Evolutionary conservation across 345 rosid species (phyloP).

Genomic region (Eucalyptus leucophloia): DNA sequence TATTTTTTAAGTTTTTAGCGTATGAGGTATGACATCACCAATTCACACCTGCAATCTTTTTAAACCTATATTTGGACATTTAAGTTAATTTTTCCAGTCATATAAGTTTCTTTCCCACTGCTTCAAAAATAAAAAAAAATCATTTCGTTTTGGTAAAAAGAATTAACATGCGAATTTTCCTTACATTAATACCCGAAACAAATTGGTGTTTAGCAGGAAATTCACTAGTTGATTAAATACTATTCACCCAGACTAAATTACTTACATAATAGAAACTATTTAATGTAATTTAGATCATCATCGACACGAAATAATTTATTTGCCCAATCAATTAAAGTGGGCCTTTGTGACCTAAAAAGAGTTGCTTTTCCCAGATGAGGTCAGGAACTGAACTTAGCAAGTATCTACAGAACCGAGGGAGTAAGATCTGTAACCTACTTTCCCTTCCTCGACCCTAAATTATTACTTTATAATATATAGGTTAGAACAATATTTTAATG

Average conservation of each 20-base stretch:
- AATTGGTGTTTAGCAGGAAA: neutral
- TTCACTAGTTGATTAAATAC: neutral
- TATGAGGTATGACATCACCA: neutral
- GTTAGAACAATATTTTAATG: neutral
- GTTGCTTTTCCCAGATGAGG: neutral
- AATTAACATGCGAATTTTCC: neutral
- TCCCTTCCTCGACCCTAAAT: neutral
- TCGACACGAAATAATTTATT: neutral
- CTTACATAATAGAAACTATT: neutral
- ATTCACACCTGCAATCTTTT: neutral
- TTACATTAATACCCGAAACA: neutral
- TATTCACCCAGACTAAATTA: neutral
- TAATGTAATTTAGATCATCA: neutral
- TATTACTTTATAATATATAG: neutral
- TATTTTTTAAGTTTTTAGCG: neutral
- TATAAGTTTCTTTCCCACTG: neutral
- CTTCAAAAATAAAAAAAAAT: neutral
- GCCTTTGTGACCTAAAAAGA: neutral
- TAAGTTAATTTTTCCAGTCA: neutral
- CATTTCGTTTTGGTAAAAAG: neutral
- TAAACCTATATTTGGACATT: neutral
- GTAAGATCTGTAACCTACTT: neutral
- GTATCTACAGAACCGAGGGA: neutral
- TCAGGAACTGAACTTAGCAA: neutral
- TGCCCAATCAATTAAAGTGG: neutral